phyloP scores from a whole-genome alignment of 2,329 filamentous ascomycete genomes.

The Penicillium concentricum region DNA sequence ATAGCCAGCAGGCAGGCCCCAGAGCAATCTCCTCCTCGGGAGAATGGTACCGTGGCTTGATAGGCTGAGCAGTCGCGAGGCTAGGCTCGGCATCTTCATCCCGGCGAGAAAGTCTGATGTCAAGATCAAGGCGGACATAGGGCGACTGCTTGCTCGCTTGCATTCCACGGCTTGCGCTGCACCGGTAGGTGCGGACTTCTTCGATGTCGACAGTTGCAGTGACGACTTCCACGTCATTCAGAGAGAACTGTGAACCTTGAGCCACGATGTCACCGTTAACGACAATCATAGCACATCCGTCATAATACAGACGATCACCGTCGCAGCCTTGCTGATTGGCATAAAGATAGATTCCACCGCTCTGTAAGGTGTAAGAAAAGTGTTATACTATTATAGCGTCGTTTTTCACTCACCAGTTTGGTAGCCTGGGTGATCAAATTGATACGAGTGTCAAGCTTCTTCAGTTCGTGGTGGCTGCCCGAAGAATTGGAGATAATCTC shows the following conservation, averaged over 20 bases:
- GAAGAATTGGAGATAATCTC: slow-evolving; percentile 72
- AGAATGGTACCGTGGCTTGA: slow-evolving; percentile 54
- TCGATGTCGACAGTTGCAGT: slow-evolving; percentile 69
- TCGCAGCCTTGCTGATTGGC: slow-evolving; percentile 61
- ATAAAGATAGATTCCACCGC: slow-evolving; percentile 56
- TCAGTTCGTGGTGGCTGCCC: slow-evolving; percentile 66
- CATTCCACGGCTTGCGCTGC: slow-evolving; percentile 30
- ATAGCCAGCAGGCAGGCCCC: slow-evolving; percentile 65
- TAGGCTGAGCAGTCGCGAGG: slow-evolving; percentile 46
- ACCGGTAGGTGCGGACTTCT: slow-evolving; percentile 48
- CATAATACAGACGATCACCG: slow-evolving; percentile 62
- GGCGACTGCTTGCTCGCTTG: slow-evolving; percentile 35
- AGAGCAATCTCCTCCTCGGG: slow-evolving; percentile 68
- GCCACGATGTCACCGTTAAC: slow-evolving; percentile 63
- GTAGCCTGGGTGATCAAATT: slow-evolving; percentile 67
- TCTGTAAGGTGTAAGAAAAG: slow-evolving; percentile 4
- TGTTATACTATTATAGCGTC: no score
- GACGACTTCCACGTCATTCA: slow-evolving; percentile 65
- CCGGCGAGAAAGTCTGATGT: slow-evolving; percentile 34
- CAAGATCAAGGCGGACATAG: slow-evolving; percentile 39
- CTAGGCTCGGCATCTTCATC: slow-evolving; percentile 46
- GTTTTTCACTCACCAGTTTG: slow-evolving; percentile 18
- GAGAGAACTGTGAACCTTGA: slow-evolving; percentile 65
- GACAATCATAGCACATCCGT: slow-evolving; percentile 64
- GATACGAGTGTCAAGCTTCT: slow-evolving; percentile 65